phyloP scores from a whole-genome alignment of 73 alveolate genomes.

The Durusdinium trenchii region DNA sequence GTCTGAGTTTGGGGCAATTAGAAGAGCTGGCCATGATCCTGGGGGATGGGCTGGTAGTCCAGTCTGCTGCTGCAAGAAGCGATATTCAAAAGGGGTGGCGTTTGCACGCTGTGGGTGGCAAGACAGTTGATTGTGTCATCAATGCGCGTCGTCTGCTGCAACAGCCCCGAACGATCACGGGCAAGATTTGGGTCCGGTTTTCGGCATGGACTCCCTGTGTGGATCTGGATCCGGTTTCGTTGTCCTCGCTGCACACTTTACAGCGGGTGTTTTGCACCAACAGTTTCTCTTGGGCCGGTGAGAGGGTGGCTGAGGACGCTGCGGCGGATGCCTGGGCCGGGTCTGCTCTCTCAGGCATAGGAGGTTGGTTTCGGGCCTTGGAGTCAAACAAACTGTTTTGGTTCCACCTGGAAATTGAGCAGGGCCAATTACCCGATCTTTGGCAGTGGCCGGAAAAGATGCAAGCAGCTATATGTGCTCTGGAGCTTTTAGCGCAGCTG shows the following conservation, averaged over 20 bases:
- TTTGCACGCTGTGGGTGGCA: background rate
- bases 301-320: background rate
- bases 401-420: background rate
- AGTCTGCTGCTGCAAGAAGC: background rate
- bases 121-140: too few species aligned
- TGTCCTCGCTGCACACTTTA: background rate
- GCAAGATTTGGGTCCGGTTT: slow-evolving; percentile 8
- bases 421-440: background rate
- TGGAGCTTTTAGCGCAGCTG: background rate
- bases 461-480: background rate
- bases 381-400: background rate
- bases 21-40: slow-evolving; percentile 10
- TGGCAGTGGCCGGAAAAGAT: background rate
- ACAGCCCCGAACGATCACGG: background rate
- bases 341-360: background rate
- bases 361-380: background rate
- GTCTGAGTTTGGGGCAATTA: background rate
- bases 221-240: background rate
- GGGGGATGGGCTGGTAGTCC: background rate
- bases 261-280: background rate
- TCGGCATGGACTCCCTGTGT: background rate
- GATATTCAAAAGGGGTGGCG: slow-evolving; percentile 40
- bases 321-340: slow-evolving; percentile 43
- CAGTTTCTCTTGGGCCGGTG: too few species aligned
- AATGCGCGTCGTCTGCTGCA: too few species aligned